These are phyloP conservation scores for Dioscorea cayenensis DNA, from an alignment of 116 monocot genomes.

Conservation along the genomic window DNA sequence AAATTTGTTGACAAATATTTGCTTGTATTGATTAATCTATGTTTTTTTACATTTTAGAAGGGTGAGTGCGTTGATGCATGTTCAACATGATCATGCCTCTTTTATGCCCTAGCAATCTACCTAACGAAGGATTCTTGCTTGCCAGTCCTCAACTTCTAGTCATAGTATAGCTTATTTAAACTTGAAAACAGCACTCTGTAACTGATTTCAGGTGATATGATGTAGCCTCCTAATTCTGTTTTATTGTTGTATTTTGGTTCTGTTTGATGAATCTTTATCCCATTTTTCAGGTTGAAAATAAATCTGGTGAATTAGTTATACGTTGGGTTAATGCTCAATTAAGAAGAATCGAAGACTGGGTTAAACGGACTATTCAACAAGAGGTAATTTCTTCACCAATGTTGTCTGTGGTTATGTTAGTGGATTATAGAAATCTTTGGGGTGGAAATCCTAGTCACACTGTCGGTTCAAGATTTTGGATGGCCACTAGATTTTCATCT, in stretches of 20 bases:
- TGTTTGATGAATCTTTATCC: conserved; percentile 1
- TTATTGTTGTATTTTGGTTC: not conserved
- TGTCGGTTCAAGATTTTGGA: too few relatives aligned
- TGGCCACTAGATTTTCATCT: too few relatives aligned
- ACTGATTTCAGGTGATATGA: not conserved
- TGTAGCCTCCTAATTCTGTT: not conserved
- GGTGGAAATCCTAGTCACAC: too few relatives aligned
- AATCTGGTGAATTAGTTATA: conserved; percentile 79
- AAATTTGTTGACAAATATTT: not conserved
- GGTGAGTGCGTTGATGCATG: not conserved
- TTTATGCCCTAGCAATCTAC: not conserved
- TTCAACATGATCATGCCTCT: not conserved
- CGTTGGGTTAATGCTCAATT: conserved; percentile 90
- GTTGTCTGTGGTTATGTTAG: too few relatives aligned
- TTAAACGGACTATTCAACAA: conserved; percentile 70
- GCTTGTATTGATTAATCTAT: not conserved
- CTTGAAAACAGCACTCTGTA: not conserved
- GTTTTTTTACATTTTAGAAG: not conserved
- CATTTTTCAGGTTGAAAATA: conserved; percentile 63
- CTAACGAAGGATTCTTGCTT: not conserved
- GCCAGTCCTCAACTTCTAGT: too few relatives aligned
- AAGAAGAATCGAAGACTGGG: conserved; percentile 74
- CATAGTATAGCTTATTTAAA: too few relatives aligned
- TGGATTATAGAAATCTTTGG: too few relatives aligned
- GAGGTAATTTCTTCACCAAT: conserved; percentile 47